Conservation (phyloP, 257 asterid species). For the Echium plantagineum region DNA sequence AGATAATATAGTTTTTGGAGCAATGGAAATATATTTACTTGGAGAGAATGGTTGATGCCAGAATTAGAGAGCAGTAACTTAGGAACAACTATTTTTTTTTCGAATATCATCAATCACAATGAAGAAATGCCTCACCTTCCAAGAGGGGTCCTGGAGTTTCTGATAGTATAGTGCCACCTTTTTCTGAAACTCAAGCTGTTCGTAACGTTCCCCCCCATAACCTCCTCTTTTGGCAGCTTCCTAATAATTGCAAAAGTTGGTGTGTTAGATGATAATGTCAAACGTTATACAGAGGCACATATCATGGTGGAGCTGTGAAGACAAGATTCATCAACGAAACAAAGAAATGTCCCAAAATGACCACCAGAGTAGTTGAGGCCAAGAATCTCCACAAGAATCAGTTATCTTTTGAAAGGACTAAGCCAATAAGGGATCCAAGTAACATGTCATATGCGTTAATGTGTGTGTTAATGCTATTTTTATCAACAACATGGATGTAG, state of each 20-base stretch:
- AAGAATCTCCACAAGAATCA: too few relatives aligned
- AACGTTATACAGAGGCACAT: not conserved
- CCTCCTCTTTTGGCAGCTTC: constrained; percentile 96
- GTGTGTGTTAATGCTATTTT: too few relatives aligned
- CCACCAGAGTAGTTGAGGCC: too few relatives aligned
- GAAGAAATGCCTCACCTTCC: constrained; percentile 53
- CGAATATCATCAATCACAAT: not conserved
- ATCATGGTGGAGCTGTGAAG: too few relatives aligned
- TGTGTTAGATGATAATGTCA: not conserved
- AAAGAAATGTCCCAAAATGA: too few relatives aligned
- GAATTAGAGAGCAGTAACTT: too few relatives aligned
- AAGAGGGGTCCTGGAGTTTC: constrained; percentile 48
- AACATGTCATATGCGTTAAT: too few relatives aligned
- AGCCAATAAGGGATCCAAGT: too few relatives aligned
- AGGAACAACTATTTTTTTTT: not conserved
- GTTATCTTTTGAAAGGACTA: too few relatives aligned
- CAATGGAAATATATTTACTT: too few relatives aligned
- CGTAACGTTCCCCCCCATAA: constrained; percentile 91
- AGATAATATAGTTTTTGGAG: not conserved
- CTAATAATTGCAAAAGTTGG: constrained; percentile 22
- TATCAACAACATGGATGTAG: too few relatives aligned
- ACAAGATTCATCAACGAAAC: too few relatives aligned
- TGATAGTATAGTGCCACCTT: constrained; percentile 52
- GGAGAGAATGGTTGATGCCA: not conserved
- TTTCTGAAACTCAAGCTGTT: constrained; percentile 88